Conservation (phyloP, 257 asterid species). For the Datura wrightii region DNA sequence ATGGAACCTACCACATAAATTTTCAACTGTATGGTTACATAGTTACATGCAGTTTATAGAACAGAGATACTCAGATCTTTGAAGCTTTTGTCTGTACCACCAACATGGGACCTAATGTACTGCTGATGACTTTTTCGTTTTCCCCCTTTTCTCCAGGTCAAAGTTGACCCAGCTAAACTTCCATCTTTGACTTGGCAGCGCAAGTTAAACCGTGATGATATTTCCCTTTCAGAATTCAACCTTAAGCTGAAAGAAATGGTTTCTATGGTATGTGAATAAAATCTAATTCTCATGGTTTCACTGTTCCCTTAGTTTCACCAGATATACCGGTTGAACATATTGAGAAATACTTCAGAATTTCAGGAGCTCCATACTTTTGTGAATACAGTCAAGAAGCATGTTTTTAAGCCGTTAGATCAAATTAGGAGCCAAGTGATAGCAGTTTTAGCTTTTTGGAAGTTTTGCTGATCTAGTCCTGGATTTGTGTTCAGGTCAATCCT, state of each 20-base stretch:
- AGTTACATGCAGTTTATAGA: not conserved
- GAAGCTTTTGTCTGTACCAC: not conserved
- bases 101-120: slow-evolving; percentile 4
- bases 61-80: not conserved
- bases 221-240: slow-evolving; percentile 63
- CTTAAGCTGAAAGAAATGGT: slow-evolving; percentile 70
- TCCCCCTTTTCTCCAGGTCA: slow-evolving; percentile 51
- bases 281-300: slow-evolving; percentile 30
- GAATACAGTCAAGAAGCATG: not conserved
- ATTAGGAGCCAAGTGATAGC: not conserved
- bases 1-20: not conserved
- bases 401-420: slow-evolving; percentile 14
- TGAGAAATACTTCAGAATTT: not conserved
- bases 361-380: not conserved
- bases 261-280: slow-evolving; percentile 63
- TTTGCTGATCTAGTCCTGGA: not conserved
- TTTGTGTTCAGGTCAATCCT: slow-evolving; percentile 11
- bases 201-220: slow-evolving; percentile 59
- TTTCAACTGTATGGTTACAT: not conserved
- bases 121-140: slow-evolving; percentile 13
- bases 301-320: slow-evolving; percentile 23
- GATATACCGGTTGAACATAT: slow-evolving; percentile 29
- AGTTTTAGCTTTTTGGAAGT: not conserved
- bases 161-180: slow-evolving; percentile 66
- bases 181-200: slow-evolving; percentile 90